These are phyloP conservation scores for Marasmius fiardii DNA, from an alignment of 1,284 basidiomycete species.

Conservation along the genomic window DNA sequence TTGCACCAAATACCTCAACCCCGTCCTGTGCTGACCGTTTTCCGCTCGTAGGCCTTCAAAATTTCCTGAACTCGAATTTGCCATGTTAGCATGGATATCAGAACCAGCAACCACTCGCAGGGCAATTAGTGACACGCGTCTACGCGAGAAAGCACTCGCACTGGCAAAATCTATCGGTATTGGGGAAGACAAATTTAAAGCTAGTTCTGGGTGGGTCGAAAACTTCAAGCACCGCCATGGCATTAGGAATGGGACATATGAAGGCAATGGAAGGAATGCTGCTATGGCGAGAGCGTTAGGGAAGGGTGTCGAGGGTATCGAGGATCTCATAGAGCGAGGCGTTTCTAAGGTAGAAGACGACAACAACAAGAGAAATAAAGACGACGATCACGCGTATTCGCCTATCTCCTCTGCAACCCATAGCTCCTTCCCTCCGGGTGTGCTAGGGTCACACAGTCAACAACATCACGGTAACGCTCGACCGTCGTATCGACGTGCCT, in stretches of 20 bases:
- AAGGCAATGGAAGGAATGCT: constrained; percentile 32
- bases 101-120: constrained; percentile 36
- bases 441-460: background rate
- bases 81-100: constrained; percentile 59
- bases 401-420: background rate
- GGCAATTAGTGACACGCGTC: constrained; percentile 65
- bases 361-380: background rate
- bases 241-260: constrained; percentile 65
- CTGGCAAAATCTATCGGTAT: constrained; percentile 58
- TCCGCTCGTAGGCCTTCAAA: constrained; percentile 57
- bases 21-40: background rate
- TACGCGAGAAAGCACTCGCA: constrained; percentile 70
- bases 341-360: background rate
- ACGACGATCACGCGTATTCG: background rate
- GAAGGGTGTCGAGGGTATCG: constrained; percentile 15
- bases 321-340: background rate
- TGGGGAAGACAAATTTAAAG: constrained; percentile 79
- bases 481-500: background rate
- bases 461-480: background rate
- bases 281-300: constrained; percentile 26
- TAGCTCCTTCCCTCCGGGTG: background rate
- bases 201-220: constrained; percentile 87
- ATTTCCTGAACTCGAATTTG: constrained; percentile 74
- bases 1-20: background rate
- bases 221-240: constrained; percentile 84